Percentiles rank a stretch among this genome's conserved stretches.
Conservation (phyloP, 371 early-diverging fungal species). For the Apophysomyces elegans region DNA sequence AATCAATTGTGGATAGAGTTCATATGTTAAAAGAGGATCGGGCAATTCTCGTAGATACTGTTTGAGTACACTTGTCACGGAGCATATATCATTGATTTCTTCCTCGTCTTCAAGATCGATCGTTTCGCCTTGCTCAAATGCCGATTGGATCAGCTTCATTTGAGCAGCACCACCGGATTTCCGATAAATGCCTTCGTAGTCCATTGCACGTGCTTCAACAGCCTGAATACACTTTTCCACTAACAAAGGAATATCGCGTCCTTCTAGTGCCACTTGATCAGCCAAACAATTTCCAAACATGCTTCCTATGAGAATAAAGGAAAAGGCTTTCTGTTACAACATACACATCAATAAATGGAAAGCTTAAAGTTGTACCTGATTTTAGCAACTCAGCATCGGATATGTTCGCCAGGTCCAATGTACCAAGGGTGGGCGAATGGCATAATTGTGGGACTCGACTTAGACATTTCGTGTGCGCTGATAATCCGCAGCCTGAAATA, state of each 20-base stretch:
- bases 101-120: constrained; percentile 58
- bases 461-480: constrained; percentile 41
- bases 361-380: background rate
- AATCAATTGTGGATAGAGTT: constrained; percentile 78
- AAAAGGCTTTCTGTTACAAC: background rate
- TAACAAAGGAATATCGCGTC: constrained; percentile 65
- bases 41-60: constrained; percentile 94
- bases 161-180: constrained; percentile 91
- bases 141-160: constrained; percentile 64
- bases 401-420: constrained; percentile 20
- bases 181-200: constrained; percentile 92
- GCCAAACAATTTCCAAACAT: constrained; percentile 42
- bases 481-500: constrained; percentile 24
- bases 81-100: constrained; percentile 65
- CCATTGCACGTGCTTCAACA: constrained; percentile 80
- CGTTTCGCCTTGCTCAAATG: constrained; percentile 53
- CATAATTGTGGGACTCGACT: constrained; percentile 42
- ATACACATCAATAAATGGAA: too few species aligned
- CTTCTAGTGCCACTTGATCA: constrained; percentile 34
- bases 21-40: constrained; percentile 87
- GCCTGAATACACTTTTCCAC: constrained; percentile 78
- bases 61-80: constrained; percentile 91
- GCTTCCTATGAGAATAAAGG: background rate
- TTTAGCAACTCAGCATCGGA: constrained; percentile 13
- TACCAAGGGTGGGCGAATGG: constrained; percentile 23